Conservation (phyloP, 2,329 filamentous ascomycete species). For the Penicillium sp. region DNA sequence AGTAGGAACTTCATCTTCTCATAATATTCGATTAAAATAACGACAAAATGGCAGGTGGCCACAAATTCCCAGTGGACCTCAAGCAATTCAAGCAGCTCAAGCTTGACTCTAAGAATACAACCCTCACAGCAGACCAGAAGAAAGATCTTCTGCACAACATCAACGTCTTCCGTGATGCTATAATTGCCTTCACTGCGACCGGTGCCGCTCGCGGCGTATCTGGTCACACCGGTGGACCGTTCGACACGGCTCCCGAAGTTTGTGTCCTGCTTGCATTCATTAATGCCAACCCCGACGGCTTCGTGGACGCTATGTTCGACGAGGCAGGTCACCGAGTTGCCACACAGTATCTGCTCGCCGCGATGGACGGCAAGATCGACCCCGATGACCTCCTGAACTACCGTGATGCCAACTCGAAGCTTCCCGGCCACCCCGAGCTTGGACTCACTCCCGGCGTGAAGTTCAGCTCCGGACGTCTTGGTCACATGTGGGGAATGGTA, state of each 20-base stretch:
- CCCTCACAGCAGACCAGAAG: conserved; percentile 35
- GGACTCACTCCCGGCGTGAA: conserved; percentile 39
- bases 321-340: conserved; percentile 41
- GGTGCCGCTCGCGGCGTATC: conserved; percentile 37
- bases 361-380: conserved; percentile 35
- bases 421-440: conserved; percentile 40
- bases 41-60: conserved; percentile 8
- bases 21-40: not conserved
- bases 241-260: conserved; percentile 40
- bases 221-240: conserved; percentile 40
- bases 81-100: conserved; percentile 35
- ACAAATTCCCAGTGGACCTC: conserved; percentile 32
- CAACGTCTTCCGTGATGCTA: conserved; percentile 38
- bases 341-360: conserved; percentile 39
- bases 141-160: conserved; percentile 38
- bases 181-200: conserved; percentile 39
- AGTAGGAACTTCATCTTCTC: not conserved
- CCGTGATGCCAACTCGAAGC: conserved; percentile 39
- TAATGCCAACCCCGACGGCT: conserved; percentile 31
- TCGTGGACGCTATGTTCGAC: conserved; percentile 36
- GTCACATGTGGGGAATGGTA: conserved; percentile 40
- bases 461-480: conserved; percentile 41
- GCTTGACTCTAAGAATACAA: conserved; percentile 32
- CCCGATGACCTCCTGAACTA: conserved; percentile 42
- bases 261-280: conserved; percentile 39